These are phyloP conservation scores for Boletus huronensis DNA, from an alignment of 768 basidiomycete species.

Conservation along the genomic window DNA sequence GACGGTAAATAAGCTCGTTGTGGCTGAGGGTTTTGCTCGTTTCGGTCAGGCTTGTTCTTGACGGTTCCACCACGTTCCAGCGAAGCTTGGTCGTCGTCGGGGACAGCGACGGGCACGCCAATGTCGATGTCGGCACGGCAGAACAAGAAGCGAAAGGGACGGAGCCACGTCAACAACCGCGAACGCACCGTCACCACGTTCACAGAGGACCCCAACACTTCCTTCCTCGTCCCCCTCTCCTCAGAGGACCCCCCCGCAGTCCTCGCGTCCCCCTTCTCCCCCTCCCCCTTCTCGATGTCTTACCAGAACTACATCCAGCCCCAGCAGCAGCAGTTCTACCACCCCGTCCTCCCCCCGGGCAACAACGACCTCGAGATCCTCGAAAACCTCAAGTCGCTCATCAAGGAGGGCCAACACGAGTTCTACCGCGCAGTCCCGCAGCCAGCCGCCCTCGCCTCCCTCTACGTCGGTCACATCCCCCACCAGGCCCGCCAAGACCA, in stretches of 20 bases:
- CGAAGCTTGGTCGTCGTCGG: background rate
- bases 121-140: constrained; percentile 61
- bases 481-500: constrained; percentile 36
- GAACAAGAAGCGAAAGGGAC: constrained; percentile 62
- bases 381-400: constrained; percentile 69
- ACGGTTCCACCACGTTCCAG: constrained; percentile 27
- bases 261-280: constrained; percentile 39
- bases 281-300: constrained; percentile 38
- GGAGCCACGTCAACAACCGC: constrained; percentile 50
- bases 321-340: constrained; percentile 28
- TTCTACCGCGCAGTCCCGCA: constrained; percentile 64
- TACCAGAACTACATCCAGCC: constrained; percentile 35
- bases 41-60: constrained; percentile 25
- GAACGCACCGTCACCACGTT: constrained; percentile 69
- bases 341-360: constrained; percentile 44
- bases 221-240: constrained; percentile 48
- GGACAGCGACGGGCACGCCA: background rate
- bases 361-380: constrained; percentile 69
- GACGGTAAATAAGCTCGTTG: background rate
- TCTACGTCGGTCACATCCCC: constrained; percentile 56
- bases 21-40: constrained; percentile 23
- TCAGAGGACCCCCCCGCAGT: constrained; percentile 46
- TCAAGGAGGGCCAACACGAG: constrained; percentile 71
- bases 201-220: constrained; percentile 54
- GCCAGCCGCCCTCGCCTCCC: constrained; percentile 57